These are phyloP conservation scores for Polygonum maritimum DNA, from an alignment of 148 eudicot species.

Conservation along the genomic window DNA sequence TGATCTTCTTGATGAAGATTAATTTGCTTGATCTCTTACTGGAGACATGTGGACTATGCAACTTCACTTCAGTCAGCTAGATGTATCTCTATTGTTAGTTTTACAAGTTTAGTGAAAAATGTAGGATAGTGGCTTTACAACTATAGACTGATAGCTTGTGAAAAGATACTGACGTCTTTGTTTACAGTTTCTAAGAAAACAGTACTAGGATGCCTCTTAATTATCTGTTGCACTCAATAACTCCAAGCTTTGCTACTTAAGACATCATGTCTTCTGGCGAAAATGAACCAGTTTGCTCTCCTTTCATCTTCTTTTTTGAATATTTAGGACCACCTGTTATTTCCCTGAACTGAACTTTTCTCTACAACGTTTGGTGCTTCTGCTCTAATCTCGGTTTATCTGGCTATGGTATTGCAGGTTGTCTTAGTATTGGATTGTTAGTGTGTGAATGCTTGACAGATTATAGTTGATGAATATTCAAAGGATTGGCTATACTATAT, in stretches of 20 bases:
- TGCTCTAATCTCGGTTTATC: not conserved
- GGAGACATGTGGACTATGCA: not conserved
- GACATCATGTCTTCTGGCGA: not conserved
- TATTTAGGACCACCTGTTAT: not conserved
- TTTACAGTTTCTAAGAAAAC: no score
- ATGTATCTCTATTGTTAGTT: not conserved
- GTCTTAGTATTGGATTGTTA: not conserved
- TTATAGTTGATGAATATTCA: conserved; percentile 1
- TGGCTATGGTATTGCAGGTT: not conserved
- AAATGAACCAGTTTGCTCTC: not conserved
- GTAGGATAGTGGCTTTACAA: not conserved
- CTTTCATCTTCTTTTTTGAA: not conserved
- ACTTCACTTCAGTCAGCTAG: not conserved
- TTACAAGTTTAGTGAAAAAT: not conserved
- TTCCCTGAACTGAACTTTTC: not conserved
- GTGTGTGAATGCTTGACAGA: not conserved
- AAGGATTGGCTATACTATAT: not conserved
- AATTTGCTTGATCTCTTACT: not conserved
- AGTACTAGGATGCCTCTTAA: no score
- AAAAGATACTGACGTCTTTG: no score
- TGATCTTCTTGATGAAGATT: not conserved
- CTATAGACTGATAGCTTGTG: no score
- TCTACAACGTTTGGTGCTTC: not conserved
- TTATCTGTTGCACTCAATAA: no score
- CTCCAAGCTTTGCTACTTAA: no score